Base-by-base conservation (phyloP, 768 basidiomycete species). In the Lyophyllum shimeji region DNA sequence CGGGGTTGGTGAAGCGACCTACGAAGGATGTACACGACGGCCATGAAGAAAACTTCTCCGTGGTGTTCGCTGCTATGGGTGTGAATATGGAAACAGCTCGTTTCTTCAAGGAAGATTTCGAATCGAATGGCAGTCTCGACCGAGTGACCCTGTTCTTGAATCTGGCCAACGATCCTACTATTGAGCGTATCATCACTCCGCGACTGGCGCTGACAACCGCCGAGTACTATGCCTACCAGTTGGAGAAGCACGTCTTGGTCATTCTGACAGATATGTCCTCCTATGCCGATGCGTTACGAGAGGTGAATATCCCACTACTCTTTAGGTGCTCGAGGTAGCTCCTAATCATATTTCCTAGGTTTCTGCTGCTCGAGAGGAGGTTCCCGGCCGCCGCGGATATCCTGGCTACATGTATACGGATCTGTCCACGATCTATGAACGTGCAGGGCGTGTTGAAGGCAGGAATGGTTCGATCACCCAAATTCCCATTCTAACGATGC, bases 81-180 rank as follows among this genome's bases (percentile, higher is more conserved):
- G 97, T 96, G 57, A 99, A 99, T 79, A 97, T 97, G 95, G 97
- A 99, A 74, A 98, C 97, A 6, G 97, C 97, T 46, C 87, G 96
- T 51, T 99, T 97, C 82, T 99, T 99, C 90, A 95, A 96, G 74
- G 92, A 95, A 70, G 97, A 99, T 78, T 98, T 98, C 70, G 95
- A 98, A 74, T 96, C 97, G 66, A 98, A 97, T 69, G 97, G 97
- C 52, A 91, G 89, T 80, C 82, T 98, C 59, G 95, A 98, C 75
- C 90, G 97, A 63, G 95, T 97, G 52, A 98, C 97, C 7, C 81
- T 99, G 51, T 99, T 99, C 87, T 82, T 99, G 70, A 99, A 99
- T 77, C 76, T 98, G 69, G 97, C 97, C 39, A 98, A 98, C 67
- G 97, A 99, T 71, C 97, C 97, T 23, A 99, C 97, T 13, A 99